phyloP scores from a whole-genome alignment of 768 basidiomycete species.

The Galerina marginata region DNA sequence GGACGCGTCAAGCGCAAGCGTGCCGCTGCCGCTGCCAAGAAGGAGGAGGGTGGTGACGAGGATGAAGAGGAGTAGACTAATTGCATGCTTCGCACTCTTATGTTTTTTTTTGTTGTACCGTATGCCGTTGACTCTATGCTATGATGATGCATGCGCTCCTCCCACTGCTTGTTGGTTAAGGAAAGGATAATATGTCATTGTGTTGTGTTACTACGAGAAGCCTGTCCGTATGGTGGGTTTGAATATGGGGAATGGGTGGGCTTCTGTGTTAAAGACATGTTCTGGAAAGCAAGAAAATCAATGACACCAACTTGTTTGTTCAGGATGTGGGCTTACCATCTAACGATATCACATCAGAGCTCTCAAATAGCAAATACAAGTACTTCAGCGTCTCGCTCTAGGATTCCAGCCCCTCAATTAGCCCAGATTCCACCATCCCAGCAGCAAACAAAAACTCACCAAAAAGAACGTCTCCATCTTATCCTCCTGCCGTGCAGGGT shows the following conservation, averaged over 20 bases:
- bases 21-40: constrained; percentile 89
- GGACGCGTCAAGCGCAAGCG: constrained; percentile 99
- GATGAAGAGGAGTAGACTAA: constrained; percentile 79
- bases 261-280: constrained; percentile 92
- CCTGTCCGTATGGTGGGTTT: constrained; percentile 38
- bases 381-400: constrained; percentile 93
- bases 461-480: constrained; percentile 97
- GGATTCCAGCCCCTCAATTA: not conserved
- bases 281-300: constrained; percentile 43
- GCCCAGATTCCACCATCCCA: not conserved
- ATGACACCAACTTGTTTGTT: not conserved
- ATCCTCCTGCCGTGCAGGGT: constrained; percentile 73
- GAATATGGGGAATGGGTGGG: constrained; percentile 68
- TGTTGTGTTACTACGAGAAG: constrained; percentile 25
- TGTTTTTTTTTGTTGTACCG: constrained; percentile 25
- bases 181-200: not conserved
- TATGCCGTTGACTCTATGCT: constrained; percentile 29
- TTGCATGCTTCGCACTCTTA: constrained; percentile 11
- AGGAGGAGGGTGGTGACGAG: constrained; percentile 87
- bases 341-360: constrained; percentile 72
- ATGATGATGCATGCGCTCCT: constrained; percentile 24
- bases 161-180: constrained; percentile 1
- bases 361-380: constrained; percentile 85
- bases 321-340: constrained; percentile 54
- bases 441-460: constrained; percentile 47